Evolutionary conservation across 805 yeast genomes (phyloP), one percentile per base, ranked within the genome.

Genomic region (Ogataea haglerorum): DNA sequence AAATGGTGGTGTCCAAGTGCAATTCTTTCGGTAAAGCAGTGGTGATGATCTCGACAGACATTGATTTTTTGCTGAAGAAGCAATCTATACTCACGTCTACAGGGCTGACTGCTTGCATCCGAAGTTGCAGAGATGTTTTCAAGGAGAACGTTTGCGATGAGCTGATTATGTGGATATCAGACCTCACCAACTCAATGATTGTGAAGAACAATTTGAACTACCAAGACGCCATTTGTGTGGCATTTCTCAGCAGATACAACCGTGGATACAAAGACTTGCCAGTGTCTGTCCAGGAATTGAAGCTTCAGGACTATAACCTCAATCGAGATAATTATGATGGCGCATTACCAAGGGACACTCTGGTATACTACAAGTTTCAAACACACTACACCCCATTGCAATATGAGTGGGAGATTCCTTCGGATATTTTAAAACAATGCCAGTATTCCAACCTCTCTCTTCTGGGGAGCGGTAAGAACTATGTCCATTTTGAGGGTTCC

Each of bases 131-230:
- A 42, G 95, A 87, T 54, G 65, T 76, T 6, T 82, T 85, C 55
- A 67, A 93, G 38, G 95, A 88, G 55, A 90, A 84, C 42, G 80
- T 85, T 85, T 80, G 84, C 49, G 80, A 76, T 30, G 88, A 82
- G 46, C 77, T 87, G 14, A 57, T 85, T 6, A 52, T 58, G n/a
- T 84, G 93, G 89, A 56, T 87, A 5, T 58, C 64, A 19, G 82
- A 78, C 28, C 59, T 88, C 19, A 67, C 82, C 0, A 70, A 69
- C 33, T 72, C 83, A 9, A 71, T 75, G 26, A 51, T 82, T 4
- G 70, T 72, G 43, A 76, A 75, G 8, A 72, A 73, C 36, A 73
- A 75, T 48, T 60, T 62, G 23, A 45, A 67, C 1, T 58, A 75
- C 5, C 69, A 82, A 35, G 72, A 77, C 34, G 52, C 73, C 0